Conservation (phyloP, 2,329 filamentous ascomycete species). For the Pseudogymnoascus sp. region DNA sequence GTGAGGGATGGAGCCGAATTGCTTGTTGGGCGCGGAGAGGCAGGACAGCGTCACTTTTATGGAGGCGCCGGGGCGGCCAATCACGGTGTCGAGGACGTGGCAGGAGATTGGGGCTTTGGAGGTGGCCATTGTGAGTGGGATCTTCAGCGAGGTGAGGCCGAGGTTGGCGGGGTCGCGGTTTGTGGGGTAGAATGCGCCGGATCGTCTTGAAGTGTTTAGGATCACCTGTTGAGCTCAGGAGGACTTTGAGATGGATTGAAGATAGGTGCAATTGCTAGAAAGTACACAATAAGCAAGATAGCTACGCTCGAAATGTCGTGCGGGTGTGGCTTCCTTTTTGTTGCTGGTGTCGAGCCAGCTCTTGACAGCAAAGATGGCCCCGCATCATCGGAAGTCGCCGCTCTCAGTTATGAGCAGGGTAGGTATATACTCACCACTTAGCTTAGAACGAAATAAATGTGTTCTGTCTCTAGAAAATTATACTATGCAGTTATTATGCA, state of each 20-base stretch:
- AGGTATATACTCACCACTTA: not conserved
- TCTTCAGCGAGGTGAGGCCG: not conserved
- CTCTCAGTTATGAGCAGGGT: not conserved
- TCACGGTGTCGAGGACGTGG: constrained; percentile 78
- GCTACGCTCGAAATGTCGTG: not conserved
- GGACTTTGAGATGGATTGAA: not conserved
- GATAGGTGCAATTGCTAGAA: not conserved
- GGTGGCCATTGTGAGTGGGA: constrained; percentile 11
- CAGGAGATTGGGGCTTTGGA: constrained; percentile 65
- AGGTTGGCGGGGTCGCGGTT: not conserved
- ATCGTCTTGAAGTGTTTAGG: not conserved
- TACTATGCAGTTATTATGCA: not conserved
- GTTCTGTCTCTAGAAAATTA: not conserved
- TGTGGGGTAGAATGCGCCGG: not conserved
- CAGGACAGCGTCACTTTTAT: constrained; percentile 51
- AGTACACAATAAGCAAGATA: not conserved
- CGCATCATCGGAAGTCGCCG: constrained; percentile 5
- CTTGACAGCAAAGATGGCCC: not conserved
- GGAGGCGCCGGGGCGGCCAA: constrained; percentile 60
- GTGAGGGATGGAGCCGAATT: constrained; percentile 33
- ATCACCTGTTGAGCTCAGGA: not conserved
- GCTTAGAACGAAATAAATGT: not conserved
- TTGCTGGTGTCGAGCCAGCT: not conserved
- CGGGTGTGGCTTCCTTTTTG: not conserved
- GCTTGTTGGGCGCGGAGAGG: constrained; percentile 27